Conservation (phyloP, 2,329 filamentous ascomycete species). For the Aspergillus fructus region DNA sequence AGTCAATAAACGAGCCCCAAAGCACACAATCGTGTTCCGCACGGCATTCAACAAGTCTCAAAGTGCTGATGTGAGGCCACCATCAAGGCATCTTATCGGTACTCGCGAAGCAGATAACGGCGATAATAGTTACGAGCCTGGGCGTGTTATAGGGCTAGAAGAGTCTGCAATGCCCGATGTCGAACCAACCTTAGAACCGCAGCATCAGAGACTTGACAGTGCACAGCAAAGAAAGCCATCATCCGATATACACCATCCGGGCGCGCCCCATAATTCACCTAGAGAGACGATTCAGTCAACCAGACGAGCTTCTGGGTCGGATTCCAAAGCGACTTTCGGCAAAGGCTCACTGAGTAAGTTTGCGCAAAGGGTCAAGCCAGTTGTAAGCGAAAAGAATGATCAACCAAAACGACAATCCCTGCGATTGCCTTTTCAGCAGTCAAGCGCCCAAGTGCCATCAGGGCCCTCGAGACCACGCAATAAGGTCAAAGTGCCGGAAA, state of each 20-base stretch:
- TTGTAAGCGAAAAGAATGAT: conserved; percentile 26
- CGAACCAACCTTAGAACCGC: not conserved
- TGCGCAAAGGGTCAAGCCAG: conserved; percentile 35
- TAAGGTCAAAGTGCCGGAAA: conserved; percentile 23
- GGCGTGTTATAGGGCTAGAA: not conserved
- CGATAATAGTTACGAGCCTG: not conserved
- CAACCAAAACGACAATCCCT: conserved; percentile 19
- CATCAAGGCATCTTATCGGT: conserved; percentile 8
- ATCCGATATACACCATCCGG: conserved; percentile 10
- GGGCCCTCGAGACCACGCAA: conserved; percentile 9
- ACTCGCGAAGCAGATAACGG: not conserved
- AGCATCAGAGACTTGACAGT: conserved; percentile 3
- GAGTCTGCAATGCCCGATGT: not conserved
- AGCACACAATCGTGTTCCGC: conserved; percentile 47
- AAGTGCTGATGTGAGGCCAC: conserved; percentile 35
- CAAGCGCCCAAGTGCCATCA: conserved; percentile 2
- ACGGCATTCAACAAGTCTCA: conserved; percentile 44
- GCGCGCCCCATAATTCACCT: not conserved
- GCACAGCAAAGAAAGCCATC: conserved; percentile 14
- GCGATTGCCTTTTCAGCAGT: conserved; percentile 19
- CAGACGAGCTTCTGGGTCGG: conserved; percentile 15
- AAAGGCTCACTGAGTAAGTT: conserved; percentile 33
- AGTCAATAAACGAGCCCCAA: conserved; percentile 38
- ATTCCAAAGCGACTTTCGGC: conserved; percentile 22
- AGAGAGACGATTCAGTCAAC: not conserved